A percentile compares a stretch with the other conserved stretches of the same genome.
Conservation (phyloP, 2,329 filamentous ascomycete genomes). For the Samsoniella hepiali region DNA sequence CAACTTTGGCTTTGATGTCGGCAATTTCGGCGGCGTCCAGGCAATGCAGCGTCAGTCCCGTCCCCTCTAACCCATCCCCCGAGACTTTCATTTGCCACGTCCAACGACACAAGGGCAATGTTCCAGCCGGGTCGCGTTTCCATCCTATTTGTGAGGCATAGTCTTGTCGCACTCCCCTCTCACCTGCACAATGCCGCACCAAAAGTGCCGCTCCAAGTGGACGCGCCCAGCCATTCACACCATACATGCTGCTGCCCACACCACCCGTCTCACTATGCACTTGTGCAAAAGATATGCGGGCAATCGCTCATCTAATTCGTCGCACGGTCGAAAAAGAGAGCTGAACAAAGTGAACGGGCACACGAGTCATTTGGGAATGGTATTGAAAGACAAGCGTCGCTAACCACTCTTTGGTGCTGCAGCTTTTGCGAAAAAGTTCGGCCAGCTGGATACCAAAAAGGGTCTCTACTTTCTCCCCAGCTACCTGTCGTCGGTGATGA, state of each 20-base stretch:
- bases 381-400: neutral
- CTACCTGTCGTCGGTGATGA: slow-evolving; percentile 28
- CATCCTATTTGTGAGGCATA: neutral
- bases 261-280: slow-evolving; percentile 1
- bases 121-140: neutral
- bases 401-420: neutral
- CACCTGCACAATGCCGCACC: neutral
- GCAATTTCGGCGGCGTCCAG: slow-evolving; percentile 28
- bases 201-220: neutral
- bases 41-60: slow-evolving; percentile 23
- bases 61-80: neutral
- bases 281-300: neutral
- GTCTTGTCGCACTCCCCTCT: neutral
- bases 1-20: slow-evolving; percentile 30
- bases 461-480: slow-evolving; percentile 21
- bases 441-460: slow-evolving; percentile 22
- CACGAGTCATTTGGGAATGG: neutral
- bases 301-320: neutral
- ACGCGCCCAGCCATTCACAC: neutral
- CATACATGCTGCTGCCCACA: slow-evolving; percentile 2
- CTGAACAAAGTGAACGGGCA: neutral
- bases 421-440: slow-evolving; percentile 26
- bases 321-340: neutral
- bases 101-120: neutral
- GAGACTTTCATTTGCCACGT: neutral